Evolutionary conservation across 805 yeast genomes (phyloP).

Genomic region (Pichia membranifaciens): DNA sequence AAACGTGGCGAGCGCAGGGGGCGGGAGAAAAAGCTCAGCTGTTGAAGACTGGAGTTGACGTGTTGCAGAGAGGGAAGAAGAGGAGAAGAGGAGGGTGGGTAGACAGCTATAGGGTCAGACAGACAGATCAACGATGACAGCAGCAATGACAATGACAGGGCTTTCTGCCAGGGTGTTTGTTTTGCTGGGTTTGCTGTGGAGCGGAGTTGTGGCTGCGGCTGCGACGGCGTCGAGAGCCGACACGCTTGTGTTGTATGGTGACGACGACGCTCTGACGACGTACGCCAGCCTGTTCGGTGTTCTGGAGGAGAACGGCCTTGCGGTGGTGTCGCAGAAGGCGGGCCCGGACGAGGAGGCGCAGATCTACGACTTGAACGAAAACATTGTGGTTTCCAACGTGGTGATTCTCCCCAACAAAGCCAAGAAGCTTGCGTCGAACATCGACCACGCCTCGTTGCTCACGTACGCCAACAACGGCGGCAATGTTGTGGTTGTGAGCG

Average conservation of each 20-base stretch:
- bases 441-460: conserved; percentile 46
- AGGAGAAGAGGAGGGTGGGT: too few species aligned
- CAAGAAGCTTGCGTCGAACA: conserved; percentile 33
- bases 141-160: background rate
- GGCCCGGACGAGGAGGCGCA: conserved; percentile 10
- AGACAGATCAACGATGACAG: background rate
- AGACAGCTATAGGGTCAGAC: too few species aligned
- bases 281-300: background rate
- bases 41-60: too few species aligned
- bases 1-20: background rate
- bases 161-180: background rate
- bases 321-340: background rate
- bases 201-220: background rate
- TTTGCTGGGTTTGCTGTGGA: background rate
- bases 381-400: conserved; percentile 47
- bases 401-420: conserved; percentile 54
- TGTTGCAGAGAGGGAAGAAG: too few species aligned
- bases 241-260: background rate
- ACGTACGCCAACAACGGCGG: conserved; percentile 66
- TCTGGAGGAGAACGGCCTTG: background rate
- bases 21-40: background rate
- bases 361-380: conserved; percentile 36
- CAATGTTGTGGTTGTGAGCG: conserved; percentile 59
- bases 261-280: background rate
- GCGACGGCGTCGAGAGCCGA: background rate